A percentile compares a stretch with the other conserved stretches of the same genome.
phyloP scores from a whole-genome alignment of 768 basidiomycete species.

The Suillus americanus region DNA sequence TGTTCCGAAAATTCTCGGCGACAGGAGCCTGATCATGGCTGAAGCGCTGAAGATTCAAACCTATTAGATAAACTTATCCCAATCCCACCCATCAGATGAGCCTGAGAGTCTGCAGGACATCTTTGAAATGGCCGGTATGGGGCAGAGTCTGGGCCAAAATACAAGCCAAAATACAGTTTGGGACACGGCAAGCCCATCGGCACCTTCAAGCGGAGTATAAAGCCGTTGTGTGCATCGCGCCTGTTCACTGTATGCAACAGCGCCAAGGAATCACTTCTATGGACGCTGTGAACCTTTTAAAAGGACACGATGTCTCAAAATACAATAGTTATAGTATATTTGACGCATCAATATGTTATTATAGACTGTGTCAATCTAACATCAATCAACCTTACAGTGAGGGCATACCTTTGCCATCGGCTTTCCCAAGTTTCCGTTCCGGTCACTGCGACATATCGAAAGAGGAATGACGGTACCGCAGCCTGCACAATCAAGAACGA shows the following conservation, averaged over 20 bases:
- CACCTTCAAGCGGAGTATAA: background rate
- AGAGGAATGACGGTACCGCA: background rate
- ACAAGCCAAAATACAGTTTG: background rate
- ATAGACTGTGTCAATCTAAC: background rate
- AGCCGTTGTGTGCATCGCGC: background rate
- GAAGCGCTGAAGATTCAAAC: background rate
- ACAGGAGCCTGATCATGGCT: background rate
- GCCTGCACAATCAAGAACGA: background rate
- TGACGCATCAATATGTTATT: background rate
- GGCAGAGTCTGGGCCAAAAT: too few species aligned
- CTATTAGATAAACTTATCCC: background rate
- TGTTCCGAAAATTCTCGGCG: background rate
- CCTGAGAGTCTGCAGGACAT: too few species aligned
- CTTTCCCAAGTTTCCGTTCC: background rate
- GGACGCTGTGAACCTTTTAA: background rate
- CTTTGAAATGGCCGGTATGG: too few species aligned
- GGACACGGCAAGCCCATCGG: background rate
- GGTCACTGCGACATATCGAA: background rate
- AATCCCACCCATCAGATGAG: too few species aligned
- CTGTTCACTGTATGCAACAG: background rate
- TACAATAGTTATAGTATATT: background rate
- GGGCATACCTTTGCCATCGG: background rate
- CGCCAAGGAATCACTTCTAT: background rate
- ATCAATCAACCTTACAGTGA: background rate
- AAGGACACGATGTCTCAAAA: background rate